Evolutionary conservation across 2,329 filamentous ascomycete genomes (phyloP), one percentile per base, ranked within the genome.

Genomic region (Plectosphaerella sp.): DNA sequence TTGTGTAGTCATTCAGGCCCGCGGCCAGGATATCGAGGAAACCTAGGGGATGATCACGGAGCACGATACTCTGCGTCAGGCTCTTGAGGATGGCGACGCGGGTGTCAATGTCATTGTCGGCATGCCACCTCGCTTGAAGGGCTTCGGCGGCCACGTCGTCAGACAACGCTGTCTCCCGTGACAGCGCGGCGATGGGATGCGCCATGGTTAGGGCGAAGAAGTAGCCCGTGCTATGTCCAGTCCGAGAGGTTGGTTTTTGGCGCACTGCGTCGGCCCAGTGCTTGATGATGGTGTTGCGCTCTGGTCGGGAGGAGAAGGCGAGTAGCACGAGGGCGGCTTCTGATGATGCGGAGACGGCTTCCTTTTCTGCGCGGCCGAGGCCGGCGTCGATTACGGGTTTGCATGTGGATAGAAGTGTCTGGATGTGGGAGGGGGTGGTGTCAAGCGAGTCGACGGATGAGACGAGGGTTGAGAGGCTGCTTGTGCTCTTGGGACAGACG

Each of bases 1-100:
- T 92, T 0, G 90, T 96, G 63, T 97, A 97, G 65, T 99, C 92
- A 58, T 93, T 87, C 25, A 99, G 70, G 0, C 86, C 83, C 41
- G 79, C 78, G 1, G 68, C 63, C 9, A 87, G 67, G 2, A 83
- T 56, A 0, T 62, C 59, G 2, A 80, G 54, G 52, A 84, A 78
- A 3, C 62, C 59, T 5, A 59, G 57, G 4, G 71, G 64, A 42
- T 72, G 69, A 25, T 72, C 63, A 37, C 61, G 66, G 4, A 83
- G 64, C 5, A 79, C 64, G 6, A 68, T 68, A 52, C 75, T 78
- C 35, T 70, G 70, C 2, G 73, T 67, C 25, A 87, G 66, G 48
- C 78, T 80, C 53, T 79, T 75, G 12, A 86, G 67, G 24, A 87
- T 77, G 2, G 80, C 72, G 3, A 78, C 75, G 16, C 76, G 72